Base-by-base conservation (phyloP, 768 basidiomycete species). In the Guyanaporus albipodus region DNA sequence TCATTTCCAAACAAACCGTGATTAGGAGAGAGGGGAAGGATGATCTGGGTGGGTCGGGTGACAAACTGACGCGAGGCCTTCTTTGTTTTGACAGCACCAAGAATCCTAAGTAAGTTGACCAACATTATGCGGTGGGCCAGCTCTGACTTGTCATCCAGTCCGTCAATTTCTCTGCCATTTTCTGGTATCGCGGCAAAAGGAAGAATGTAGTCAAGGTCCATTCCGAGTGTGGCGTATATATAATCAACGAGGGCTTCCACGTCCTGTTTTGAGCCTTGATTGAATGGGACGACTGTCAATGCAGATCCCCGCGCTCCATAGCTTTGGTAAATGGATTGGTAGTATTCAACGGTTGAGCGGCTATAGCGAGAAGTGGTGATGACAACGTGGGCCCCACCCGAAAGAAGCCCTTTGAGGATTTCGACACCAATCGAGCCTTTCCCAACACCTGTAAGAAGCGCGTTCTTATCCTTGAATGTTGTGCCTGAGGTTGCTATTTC, bases 401-500 rank as follows among this genome's bases (percentile, higher is more conserved):
- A 88, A 21, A 99, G 79, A 15, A 98, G 80, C 51, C 96, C 96
- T 68, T 96, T 98, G 53, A 99, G 77, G 52, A 99, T 89, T 69
- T 98, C 96, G 40, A 96, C 89, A 48, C 96, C 96, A 55, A 99
- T 99, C 4, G 93, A 96, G 11, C 92, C 95, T 63, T 92, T 95
- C 41, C 96, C 96, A 42, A 98, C 96, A 61, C 96, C 96, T 27
- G 96, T 99, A 24, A 98, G 77, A 15, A 99, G 79, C 3, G 96
- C 96, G 60, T 98, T 98, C 79, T 98, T 99, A 74, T 94, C 95
- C 68, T 95, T 89, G 79, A 98, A 99, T 1, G 93, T 94, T 1
- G 94, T 97, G 11, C 96, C 96, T 5, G 95, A 92, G 0, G 96
- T 97, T 6, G 96, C 96, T 57, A 99, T 98, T 70, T 99, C 96